Base-by-base conservation (phyloP, 2,329 filamentous ascomycete genomes). In the Colletotrichum plurivorum region DNA sequence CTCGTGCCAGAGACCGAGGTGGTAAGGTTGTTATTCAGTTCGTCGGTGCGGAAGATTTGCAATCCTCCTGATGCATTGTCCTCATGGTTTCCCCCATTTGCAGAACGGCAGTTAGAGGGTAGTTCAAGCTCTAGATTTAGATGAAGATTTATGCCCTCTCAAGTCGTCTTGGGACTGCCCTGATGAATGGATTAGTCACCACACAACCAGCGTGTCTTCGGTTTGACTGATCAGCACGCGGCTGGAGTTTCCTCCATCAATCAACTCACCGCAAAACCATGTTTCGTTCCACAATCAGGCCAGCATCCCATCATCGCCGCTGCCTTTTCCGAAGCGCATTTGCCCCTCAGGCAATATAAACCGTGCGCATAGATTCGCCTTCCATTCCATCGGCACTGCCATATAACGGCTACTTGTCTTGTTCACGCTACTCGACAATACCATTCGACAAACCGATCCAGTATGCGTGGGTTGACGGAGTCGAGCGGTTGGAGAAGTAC, bases 11-110 rank as follows among this genome's bases (percentile, higher is more conserved):
- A 36, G 66, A 71, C 2, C 71, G 74, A 10, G 61, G 58, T 6
- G 74, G 73, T 6, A 79, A 79, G 55, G 73, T 70, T 0, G 74
- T 78, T 0, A 74, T 79, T 22, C 68, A 73, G 5, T 78, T 78
- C 2, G 18, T 48, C 5, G 9, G 9, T 10, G 4, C 41, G 10
- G 41, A 43, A 43, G 8, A 36, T 3, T 36, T 10, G 8, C 9
- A 36, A 36, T 36, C 31, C 3, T 36, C 9, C 31, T 36, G 31
- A 12, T 36, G 3, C 31, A 12, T 36, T 36, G 9, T 8, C 2
- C 31, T 36, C 31, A 36, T 10, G 3, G 8, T 10, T 36, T 36
- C 7, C 10, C 7, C 31, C 4, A 5, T 25, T 25, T 25, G 4
- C 22, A 25, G 3, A 25, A 25, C 22, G 22, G 22, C 22, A 5